These are phyloP conservation scores for Aspergillus cavernicola DNA, from an alignment of 495 filamentous ascomycete genomes.

Conservation along the genomic window DNA sequence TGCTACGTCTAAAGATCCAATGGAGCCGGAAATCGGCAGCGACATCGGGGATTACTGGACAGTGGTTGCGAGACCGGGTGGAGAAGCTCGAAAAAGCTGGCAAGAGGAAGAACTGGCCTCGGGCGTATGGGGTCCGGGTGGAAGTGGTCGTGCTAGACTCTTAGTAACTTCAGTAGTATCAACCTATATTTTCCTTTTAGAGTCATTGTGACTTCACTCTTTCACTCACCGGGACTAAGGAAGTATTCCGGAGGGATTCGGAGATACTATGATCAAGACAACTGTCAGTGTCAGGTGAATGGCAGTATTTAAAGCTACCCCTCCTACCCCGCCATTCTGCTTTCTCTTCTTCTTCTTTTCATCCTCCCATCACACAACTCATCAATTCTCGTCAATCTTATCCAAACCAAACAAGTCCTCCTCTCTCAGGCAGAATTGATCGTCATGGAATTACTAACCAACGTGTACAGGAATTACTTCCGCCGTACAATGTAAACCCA, in stretches of 20 bases:
- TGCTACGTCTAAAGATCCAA: slow-evolving; percentile 30
- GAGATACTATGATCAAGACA: background rate
- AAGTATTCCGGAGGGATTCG: background rate
- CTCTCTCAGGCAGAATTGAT: slow-evolving; percentile 7
- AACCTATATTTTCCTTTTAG: background rate
- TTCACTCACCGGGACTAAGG: slow-evolving; percentile 17
- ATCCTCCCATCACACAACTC: background rate
- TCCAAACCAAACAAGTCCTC: slow-evolving; percentile 15
- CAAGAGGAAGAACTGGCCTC: slow-evolving; percentile 57
- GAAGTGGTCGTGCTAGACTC: slow-evolving; percentile 9
- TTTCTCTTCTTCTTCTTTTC: slow-evolving; percentile 1
- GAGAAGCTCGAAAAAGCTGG: slow-evolving; percentile 52
- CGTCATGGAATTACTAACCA: slow-evolving; percentile 14
- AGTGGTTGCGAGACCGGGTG: slow-evolving; percentile 32
- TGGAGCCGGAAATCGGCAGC: slow-evolving; percentile 13
- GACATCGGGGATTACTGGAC: slow-evolving; percentile 21
- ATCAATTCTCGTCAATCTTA: background rate
- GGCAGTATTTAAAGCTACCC: slow-evolving; percentile 4
- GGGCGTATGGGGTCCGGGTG: slow-evolving; percentile 24
- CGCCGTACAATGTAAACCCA: slow-evolving; percentile 23
- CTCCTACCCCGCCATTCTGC: slow-evolving; percentile 14
- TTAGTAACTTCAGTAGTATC: background rate
- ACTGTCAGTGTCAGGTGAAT: background rate
- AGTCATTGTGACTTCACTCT: slow-evolving; percentile 15
- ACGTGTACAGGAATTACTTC: slow-evolving; percentile 6